These are phyloP conservation scores for Torulaspora microellipsoides DNA, from an alignment of 805 yeast genomes.

Conservation along the genomic window DNA sequence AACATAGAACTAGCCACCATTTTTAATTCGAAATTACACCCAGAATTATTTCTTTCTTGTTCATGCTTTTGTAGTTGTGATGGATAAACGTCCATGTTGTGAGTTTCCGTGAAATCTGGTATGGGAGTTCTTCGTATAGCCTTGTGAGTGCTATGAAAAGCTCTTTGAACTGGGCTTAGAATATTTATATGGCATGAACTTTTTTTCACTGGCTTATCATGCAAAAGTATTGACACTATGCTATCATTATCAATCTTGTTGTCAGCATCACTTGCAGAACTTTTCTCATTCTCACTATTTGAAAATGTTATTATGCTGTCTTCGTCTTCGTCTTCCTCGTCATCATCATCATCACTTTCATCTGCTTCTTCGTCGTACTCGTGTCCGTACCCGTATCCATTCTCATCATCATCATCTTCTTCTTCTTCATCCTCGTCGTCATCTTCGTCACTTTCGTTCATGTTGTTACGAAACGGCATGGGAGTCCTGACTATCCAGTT, in stretches of 20 bases:
- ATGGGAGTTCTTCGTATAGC: constrained; percentile 20
- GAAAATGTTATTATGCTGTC: neutral
- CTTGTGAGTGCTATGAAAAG: constrained; percentile 4
- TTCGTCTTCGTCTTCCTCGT: constrained; percentile 4
- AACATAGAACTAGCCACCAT: constrained; percentile 29
- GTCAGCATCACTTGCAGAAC: neutral
- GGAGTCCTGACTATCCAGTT: constrained; percentile 10
- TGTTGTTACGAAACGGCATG: constrained; percentile 6
- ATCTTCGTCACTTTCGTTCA: neutral
- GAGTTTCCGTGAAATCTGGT: constrained; percentile 11
- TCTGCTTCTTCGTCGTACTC: constrained; percentile 11
- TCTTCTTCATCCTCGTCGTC: constrained; percentile 2
- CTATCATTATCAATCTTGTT: neutral
- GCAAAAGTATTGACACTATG: constrained; percentile 8
- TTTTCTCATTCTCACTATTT: neutral
- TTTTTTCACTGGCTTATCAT: neutral
- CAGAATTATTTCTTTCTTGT: constrained; percentile 1
- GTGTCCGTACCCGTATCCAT: constrained; percentile 11
- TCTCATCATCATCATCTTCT: constrained; percentile 10
- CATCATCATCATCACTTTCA: constrained; percentile 8
- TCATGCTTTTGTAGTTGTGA: neutral
- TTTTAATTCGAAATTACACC: constrained; percentile 18
- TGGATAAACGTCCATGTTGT: neutral
- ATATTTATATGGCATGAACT: constrained; percentile 7
- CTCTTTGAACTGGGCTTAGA: constrained; percentile 8